Conservation (phyloP, 169 alveolate species). For the Cyclospora cayetanensis region DNA sequence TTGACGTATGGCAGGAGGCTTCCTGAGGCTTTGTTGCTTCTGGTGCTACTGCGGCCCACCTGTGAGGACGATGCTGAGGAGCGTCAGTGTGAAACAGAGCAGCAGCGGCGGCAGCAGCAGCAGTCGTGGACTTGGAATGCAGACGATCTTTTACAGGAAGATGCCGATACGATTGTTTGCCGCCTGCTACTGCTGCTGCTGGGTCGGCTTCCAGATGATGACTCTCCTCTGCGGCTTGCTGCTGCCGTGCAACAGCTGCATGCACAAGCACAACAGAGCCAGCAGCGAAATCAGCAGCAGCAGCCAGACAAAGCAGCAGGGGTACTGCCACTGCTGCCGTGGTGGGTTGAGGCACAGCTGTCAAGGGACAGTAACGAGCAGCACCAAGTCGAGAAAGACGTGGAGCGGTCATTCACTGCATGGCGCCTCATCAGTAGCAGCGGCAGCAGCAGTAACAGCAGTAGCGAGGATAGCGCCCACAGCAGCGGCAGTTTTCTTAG, state of each 20-base stretch:
- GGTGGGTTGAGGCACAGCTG: conserved; percentile 37
- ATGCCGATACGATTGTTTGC: background rate
- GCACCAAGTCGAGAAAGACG: background rate
- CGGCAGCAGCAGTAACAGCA: background rate
- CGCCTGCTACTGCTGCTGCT: conserved; percentile 28
- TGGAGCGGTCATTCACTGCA: background rate
- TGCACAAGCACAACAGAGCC: background rate
- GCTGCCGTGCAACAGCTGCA: background rate
- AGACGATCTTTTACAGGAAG: background rate
- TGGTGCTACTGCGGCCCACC: conserved; percentile 19
- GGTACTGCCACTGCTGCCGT: background rate
- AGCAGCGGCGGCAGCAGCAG: conserved; percentile 48
- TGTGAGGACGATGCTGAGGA: background rate
- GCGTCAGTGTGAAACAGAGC: too few relatives aligned
- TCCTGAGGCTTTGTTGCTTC: background rate
- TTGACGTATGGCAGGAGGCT: background rate
- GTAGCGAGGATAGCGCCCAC: background rate
- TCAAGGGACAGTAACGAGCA: background rate
- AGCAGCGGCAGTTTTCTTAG: background rate
- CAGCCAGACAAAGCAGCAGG: background rate
- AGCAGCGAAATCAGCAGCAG: too few relatives aligned
- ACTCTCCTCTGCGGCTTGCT: background rate
- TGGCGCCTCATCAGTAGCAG: background rate
- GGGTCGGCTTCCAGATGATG: background rate
- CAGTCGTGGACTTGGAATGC: background rate